Percentiles rank a stretch among this genome's conserved stretches.
phyloP scores from a whole-genome alignment of 257 asterid species.

The Solanum megistacrolobum region DNA sequence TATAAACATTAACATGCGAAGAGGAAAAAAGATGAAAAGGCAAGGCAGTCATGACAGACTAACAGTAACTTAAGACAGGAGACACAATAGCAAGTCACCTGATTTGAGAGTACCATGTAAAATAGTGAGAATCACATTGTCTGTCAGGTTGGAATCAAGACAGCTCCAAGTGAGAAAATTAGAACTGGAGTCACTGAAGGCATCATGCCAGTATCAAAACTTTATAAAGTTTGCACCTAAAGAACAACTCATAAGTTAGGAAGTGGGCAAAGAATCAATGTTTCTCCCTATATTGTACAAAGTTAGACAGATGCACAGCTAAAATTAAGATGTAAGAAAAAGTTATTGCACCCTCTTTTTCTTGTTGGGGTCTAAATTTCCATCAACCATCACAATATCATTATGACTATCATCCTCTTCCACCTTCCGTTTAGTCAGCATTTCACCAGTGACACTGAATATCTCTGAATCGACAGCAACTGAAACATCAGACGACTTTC shows the following conservation, averaged over 20 bases:
- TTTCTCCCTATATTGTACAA: slow-evolving; percentile 29
- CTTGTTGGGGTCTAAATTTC: slow-evolving; percentile 24
- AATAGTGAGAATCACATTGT: not conserved
- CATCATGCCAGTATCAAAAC: slow-evolving; percentile 28
- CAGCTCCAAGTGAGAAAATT: not conserved
- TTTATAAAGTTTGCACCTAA: slow-evolving; percentile 18
- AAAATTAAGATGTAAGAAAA: slow-evolving; percentile 1
- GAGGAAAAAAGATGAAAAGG: not conserved
- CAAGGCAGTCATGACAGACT: not conserved
- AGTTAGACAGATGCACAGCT: slow-evolving; percentile 20
- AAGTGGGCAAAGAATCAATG: slow-evolving; percentile 32
- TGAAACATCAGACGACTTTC: slow-evolving; percentile 39
- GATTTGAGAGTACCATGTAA: not conserved
- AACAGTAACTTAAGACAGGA: not conserved
- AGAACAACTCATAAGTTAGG: slow-evolving; percentile 15
- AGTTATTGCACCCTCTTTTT: slow-evolving; percentile 36
- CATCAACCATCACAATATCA: slow-evolving; percentile 36
- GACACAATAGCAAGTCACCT: not conserved
- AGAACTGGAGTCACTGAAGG: slow-evolving; percentile 14
- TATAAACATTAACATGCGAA: not conserved
- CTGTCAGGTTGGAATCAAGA: not conserved
- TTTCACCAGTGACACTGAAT: slow-evolving; percentile 11
- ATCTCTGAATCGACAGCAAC: slow-evolving; percentile 9
- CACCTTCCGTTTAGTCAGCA: slow-evolving; percentile 23
- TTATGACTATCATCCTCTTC: slow-evolving; percentile 24